Evolutionary conservation across 169 alveolate genomes (phyloP), one percentile per base, ranked within the genome.

Genomic region (Eimeria necatrix): DNA sequence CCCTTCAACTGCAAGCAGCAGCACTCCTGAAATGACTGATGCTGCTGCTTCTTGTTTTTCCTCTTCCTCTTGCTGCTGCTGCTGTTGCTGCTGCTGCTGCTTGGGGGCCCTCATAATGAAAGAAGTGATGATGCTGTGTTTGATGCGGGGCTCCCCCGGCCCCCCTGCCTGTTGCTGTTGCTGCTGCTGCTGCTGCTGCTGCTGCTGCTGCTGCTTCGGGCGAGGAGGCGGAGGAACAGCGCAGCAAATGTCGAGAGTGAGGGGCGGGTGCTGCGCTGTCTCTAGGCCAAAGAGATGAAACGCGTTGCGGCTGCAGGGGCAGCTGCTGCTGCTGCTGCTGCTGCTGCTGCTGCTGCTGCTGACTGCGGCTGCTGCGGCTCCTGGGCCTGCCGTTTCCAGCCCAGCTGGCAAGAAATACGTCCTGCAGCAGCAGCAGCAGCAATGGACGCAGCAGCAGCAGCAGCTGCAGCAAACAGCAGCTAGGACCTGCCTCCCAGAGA

Each of bases 151-250:
- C 14, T 8, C 64, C 64, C 8, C 14, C 14, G 64, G 20, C 20
- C 8, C 14, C 14, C 20, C 64, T 8, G 64, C 64, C 8, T 8
- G 64, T 14, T 56, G 64, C 64, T 9, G 14, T 14, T 56, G 64
- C 49, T 26, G 59, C 84, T 73, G 84, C 56, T 5, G 84, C 84
- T 73, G 56, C 84, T 6, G 84, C 84, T 7, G 59, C 84, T 5
- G 84, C 56, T 24, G 53, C 12, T 8, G 84, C 59, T 73, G 12
- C 84, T 26, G 8, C 64, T 56, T 56, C 20, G 64, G 64, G 64
- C 64, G 64, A 9, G 64, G 64, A 14, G 64, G 64, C 64, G 14
- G 20, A 8, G 64, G 64, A 56, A 14, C 8, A 8, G 64, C 64
- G 14, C 64, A 56, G 64, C 64, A 56, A 8, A 56, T 14, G 14